Percentiles rank a stretch among this genome's conserved stretches.
Evolutionary conservation across 768 basidiomycete genomes (phyloP).

Genomic region (Naganishia vaughanmartiniae): DNA sequence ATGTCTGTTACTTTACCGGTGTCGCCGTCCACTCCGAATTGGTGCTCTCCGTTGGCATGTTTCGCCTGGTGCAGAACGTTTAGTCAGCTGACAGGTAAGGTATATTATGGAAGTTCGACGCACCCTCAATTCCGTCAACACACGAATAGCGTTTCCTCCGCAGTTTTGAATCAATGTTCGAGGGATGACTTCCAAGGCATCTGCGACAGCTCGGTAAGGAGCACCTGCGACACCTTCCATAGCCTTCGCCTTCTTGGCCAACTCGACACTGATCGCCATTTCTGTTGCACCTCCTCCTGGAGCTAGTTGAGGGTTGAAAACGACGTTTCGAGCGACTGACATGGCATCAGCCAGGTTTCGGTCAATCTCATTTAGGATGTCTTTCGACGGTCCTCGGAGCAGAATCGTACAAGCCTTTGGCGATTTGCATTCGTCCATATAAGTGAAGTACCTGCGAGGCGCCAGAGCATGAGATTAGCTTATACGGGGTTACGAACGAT

Average conservation of each 20-base stretch:
- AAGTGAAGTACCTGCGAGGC: slow-evolving; percentile 79
- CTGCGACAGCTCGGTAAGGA: slow-evolving; percentile 86
- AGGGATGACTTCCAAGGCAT: slow-evolving; percentile 97
- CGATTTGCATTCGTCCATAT: slow-evolving; percentile 81
- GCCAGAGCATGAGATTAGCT: not conserved
- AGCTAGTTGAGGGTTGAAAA: slow-evolving; percentile 89
- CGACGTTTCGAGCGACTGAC: slow-evolving; percentile 92
- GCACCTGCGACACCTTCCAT: slow-evolving; percentile 86
- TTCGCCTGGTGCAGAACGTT: slow-evolving; percentile 65
- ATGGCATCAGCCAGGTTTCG: slow-evolving; percentile 97
- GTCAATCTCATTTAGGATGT: slow-evolving; percentile 96
- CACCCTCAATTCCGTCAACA: slow-evolving; percentile 87
- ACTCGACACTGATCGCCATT: slow-evolving; percentile 90
- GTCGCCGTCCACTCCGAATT: slow-evolving; percentile 94
- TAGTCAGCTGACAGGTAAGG: not conserved
- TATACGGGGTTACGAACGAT: not conserved
- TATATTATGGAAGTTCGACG: slow-evolving; percentile 40
- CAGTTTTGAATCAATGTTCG: slow-evolving; percentile 90
- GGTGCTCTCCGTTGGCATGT: slow-evolving; percentile 83
- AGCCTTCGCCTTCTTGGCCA: slow-evolving; percentile 67
- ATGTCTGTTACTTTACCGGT: slow-evolving; percentile 94
- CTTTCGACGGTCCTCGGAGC: slow-evolving; percentile 94
- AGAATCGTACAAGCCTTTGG: slow-evolving; percentile 98
- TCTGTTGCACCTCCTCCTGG: slow-evolving; percentile 97
- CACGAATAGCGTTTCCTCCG: slow-evolving; percentile 90